Percentiles rank a stretch among this genome's conserved stretches.
These are phyloP conservation scores for Nidula microcarpa DNA, from an alignment of 768 basidiomycete species.

Conservation along the genomic window DNA sequence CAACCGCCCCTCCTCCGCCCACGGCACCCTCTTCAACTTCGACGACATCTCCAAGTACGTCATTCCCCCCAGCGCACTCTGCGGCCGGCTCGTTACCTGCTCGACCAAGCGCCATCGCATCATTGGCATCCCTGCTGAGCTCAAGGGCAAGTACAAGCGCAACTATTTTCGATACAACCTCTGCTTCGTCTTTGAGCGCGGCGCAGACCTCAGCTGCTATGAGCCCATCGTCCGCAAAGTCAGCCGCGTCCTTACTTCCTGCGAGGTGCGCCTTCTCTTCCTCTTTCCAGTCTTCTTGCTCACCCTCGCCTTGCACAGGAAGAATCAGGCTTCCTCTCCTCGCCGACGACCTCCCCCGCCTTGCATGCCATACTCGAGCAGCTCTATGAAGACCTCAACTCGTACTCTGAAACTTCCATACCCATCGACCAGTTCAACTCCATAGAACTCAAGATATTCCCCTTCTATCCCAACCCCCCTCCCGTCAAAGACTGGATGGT, in stretches of 20 bases:
- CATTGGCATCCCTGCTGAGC: conserved; percentile 86
- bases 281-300: background rate
- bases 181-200: conserved; percentile 93
- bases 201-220: conserved; percentile 90
- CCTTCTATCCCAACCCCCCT: conserved; percentile 94
- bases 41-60: conserved; percentile 91
- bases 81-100: conserved; percentile 86
- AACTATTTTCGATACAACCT: conserved; percentile 93
- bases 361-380: conserved; percentile 90
- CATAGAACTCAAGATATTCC: conserved; percentile 93
- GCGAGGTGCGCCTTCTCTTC: conserved; percentile 64
- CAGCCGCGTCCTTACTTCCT: conserved; percentile 80
- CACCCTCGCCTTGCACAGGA: conserved; percentile 41
- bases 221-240: conserved; percentile 95
- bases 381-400: conserved; percentile 95
- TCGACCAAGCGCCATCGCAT: conserved; percentile 80
- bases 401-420: conserved; percentile 95
- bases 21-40: conserved; percentile 76
- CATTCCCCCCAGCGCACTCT: conserved; percentile 83
- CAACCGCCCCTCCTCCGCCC: conserved; percentile 48
- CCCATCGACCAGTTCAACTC: conserved; percentile 89
- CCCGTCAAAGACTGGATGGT: conserved; percentile 93
- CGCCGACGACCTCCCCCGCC: conserved; percentile 57
- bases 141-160: conserved; percentile 73
- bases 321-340: conserved; percentile 87